These are phyloP conservation scores for Penicillium olsonii DNA, from an alignment of 2,329 filamentous ascomycete genomes.

Conservation along the genomic window DNA sequence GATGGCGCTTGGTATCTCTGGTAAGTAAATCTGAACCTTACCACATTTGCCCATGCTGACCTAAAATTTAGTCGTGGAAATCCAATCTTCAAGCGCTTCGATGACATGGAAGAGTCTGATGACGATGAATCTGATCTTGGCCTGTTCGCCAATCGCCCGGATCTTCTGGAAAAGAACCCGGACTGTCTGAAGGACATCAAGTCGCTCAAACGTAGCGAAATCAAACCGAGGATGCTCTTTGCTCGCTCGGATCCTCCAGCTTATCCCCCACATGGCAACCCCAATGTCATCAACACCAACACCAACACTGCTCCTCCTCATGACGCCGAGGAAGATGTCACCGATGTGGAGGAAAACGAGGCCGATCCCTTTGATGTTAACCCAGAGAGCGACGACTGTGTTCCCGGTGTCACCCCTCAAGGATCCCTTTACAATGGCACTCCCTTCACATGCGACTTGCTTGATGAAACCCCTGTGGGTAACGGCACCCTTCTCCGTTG, in stretches of 20 bases:
- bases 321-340: slow-evolving; percentile 51
- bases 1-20: slow-evolving; percentile 5
- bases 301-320: slow-evolving; percentile 37
- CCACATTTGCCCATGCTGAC: slow-evolving; percentile 28
- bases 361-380: slow-evolving; percentile 1
- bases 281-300: not conserved
- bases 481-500: slow-evolving; percentile 1
- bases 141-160: slow-evolving; percentile 42
- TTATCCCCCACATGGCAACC: slow-evolving; percentile 19
- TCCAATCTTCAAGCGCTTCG: slow-evolving; percentile 61
- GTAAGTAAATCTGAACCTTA: slow-evolving; percentile 30
- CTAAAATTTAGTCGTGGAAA: slow-evolving; percentile 56
- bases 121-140: slow-evolving; percentile 48
- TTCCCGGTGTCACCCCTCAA: slow-evolving; percentile 18
- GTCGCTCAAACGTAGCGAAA: slow-evolving; percentile 58
- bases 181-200: slow-evolving; percentile 37
- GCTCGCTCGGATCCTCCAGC: slow-evolving; percentile 34
- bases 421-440: not conserved
- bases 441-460: too few relatives aligned
- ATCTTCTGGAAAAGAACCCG: slow-evolving; percentile 35
- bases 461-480: not conserved
- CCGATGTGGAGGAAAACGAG: slow-evolving; percentile 53
- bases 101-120: slow-evolving; percentile 40
- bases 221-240: slow-evolving; percentile 64
- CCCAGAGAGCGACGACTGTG: slow-evolving; percentile 9